Evolutionary conservation across 345 rosid genomes (phyloP).

Genomic region (Arabis alpina): DNA sequence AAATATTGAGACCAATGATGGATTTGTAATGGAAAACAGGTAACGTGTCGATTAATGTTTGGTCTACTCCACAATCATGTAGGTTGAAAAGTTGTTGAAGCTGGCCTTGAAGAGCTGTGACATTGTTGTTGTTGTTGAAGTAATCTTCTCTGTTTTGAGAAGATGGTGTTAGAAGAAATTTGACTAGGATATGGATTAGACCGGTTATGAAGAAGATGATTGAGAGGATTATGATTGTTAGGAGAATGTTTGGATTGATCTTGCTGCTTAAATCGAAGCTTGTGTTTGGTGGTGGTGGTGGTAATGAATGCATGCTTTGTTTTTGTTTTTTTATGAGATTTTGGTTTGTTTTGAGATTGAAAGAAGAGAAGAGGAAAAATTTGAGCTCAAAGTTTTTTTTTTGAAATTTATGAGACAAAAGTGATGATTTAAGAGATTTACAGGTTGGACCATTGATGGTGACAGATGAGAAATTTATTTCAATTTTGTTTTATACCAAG

Average conservation of each 20-base stretch:
- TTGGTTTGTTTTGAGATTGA: neutral
- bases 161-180: constrained; percentile 68
- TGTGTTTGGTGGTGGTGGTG: constrained; percentile 33
- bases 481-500: neutral
- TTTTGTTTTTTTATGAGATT: too few relatives aligned
- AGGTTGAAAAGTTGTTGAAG: constrained; percentile 93
- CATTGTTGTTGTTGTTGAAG: constrained; percentile 40
- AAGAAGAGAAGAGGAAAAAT: constrained; percentile 19
- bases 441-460: constrained; percentile 37
- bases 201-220: constrained; percentile 86
- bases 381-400: constrained; percentile 27
- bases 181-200: constrained; percentile 82
- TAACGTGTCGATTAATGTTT: constrained; percentile 62
- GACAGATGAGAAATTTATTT: constrained; percentile 30
- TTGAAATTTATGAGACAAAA: constrained; percentile 29
- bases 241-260: constrained; percentile 72
- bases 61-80: constrained; percentile 87
- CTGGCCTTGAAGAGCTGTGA: constrained; percentile 90
- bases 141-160: constrained; percentile 62
- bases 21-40: constrained; percentile 72
- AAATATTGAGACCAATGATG: constrained; percentile 62
- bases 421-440: constrained; percentile 42
- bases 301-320: constrained; percentile 45
- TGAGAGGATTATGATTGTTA: constrained; percentile 80
- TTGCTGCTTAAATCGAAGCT: constrained; percentile 58